Percentiles rank a stretch among this genome's conserved stretches.
These are phyloP conservation scores for Biancaea sappan DNA, from an alignment of 306 rosid genomes.

Conservation along the genomic window DNA sequence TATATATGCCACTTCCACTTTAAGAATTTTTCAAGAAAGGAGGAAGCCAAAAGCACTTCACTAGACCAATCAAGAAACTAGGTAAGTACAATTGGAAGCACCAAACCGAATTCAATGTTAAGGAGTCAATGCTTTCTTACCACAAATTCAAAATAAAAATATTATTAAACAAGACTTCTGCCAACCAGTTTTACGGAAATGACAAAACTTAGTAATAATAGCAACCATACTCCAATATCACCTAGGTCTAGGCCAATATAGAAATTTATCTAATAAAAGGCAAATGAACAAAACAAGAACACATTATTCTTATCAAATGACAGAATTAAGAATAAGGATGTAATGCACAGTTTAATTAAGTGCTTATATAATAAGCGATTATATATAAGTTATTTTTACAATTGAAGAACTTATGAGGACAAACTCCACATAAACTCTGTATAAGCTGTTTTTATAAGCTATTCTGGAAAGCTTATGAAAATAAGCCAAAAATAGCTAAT, in stretches of 20 bases:
- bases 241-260: background rate
- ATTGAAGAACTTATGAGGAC: no score
- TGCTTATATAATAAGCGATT: no score
- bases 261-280: no score
- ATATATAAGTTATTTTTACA: no score
- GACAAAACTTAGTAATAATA: background rate
- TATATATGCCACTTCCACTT: background rate
- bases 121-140: background rate
- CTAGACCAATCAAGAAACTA: background rate
- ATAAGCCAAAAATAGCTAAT: no score
- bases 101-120: background rate
- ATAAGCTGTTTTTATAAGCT: no score
- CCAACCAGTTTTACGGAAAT: background rate
- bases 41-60: background rate
- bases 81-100: background rate
- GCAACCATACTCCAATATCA: background rate
- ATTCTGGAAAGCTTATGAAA: no score
- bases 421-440: no score
- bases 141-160: background rate
- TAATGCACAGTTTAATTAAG: no score
- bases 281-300: no score
- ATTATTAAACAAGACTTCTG: background rate
- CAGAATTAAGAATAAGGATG: no score
- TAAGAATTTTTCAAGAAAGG: background rate
- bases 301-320: no score